Evolutionary conservation across 495 filamentous ascomycete genomes (phyloP).

Genomic region (Neurospora pannonica): DNA sequence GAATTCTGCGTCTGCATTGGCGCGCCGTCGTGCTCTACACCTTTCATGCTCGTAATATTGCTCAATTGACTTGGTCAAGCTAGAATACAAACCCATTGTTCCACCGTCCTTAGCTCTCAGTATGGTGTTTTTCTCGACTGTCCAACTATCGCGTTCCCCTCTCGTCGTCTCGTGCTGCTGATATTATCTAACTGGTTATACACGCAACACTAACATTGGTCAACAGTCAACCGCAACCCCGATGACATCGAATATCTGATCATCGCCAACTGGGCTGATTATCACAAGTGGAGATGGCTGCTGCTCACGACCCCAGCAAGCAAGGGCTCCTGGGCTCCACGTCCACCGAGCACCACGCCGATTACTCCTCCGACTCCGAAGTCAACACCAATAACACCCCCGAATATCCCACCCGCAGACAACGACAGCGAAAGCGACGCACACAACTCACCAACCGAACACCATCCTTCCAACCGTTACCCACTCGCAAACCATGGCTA

Average conservation of each 20-base stretch:
- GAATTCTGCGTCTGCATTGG: background rate
- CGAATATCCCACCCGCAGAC: conserved; percentile 28
- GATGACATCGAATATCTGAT: background rate
- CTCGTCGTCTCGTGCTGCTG: too few species aligned
- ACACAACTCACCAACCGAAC: background rate
- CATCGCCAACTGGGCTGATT: background rate
- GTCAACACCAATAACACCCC: conserved; percentile 33
- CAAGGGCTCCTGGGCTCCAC: conserved; percentile 11
- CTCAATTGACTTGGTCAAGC: background rate
- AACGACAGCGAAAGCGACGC: conserved; percentile 4
- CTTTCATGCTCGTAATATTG: background rate
- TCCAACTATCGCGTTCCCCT: background rate
- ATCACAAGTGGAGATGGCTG: background rate
- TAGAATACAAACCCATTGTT: background rate
- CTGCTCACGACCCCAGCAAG: conserved; percentile 14
- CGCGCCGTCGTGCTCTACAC: background rate
- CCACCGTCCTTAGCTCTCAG: background rate
- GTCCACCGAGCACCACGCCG: conserved; percentile 10
- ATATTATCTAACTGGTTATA: too few species aligned
- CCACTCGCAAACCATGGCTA: conserved; percentile 14
- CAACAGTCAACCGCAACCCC: too few species aligned
- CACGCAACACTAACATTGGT: too few species aligned
- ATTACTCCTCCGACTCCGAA: conserved; percentile 18
- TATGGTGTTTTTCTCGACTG: background rate
- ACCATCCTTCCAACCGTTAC: conserved; percentile 1